phyloP scores from a whole-genome alignment of 2,329 filamentous ascomycete genomes.

The Botrytis sinoallii region DNA sequence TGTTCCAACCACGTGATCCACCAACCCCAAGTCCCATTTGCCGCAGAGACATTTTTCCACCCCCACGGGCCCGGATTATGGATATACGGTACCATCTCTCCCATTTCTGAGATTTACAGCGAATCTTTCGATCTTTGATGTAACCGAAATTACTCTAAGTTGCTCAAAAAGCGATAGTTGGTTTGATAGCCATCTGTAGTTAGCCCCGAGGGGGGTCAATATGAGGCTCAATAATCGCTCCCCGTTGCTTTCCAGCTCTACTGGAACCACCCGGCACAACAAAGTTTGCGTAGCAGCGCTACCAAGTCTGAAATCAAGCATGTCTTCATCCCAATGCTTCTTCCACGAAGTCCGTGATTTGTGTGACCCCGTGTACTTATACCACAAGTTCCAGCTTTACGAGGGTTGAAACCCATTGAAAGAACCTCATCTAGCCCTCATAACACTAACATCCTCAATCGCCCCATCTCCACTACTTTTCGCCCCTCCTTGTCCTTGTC shows the following conservation, averaged over 20 bases:
- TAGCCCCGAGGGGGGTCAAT: background rate
- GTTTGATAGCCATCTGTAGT: background rate
- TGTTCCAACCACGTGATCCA: background rate
- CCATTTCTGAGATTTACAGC: no score
- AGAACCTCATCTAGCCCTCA: conserved; percentile 16
- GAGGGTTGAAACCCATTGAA: background rate
- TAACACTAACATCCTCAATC: conserved; percentile 47
- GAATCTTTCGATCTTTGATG: background rate
- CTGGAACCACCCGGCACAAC: background rate
- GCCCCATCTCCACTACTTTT: conserved; percentile 39
- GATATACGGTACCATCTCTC: background rate
- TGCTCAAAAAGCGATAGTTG: no score
- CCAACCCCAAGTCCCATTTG: background rate
- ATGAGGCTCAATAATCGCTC: background rate
- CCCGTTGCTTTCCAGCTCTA: background rate
- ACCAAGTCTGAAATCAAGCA: background rate
- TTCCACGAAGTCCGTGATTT: background rate
- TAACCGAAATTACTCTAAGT: background rate
- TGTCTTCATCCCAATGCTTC: background rate
- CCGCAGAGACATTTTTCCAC: background rate
- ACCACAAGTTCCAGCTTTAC: background rate
- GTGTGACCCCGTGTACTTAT: background rate
- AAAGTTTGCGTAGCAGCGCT: background rate
- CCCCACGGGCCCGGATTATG: background rate
- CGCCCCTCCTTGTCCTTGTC: conserved; percentile 15